Base-by-base conservation (phyloP, 805 yeast genomes). In the Kuraishia cidri region DNA sequence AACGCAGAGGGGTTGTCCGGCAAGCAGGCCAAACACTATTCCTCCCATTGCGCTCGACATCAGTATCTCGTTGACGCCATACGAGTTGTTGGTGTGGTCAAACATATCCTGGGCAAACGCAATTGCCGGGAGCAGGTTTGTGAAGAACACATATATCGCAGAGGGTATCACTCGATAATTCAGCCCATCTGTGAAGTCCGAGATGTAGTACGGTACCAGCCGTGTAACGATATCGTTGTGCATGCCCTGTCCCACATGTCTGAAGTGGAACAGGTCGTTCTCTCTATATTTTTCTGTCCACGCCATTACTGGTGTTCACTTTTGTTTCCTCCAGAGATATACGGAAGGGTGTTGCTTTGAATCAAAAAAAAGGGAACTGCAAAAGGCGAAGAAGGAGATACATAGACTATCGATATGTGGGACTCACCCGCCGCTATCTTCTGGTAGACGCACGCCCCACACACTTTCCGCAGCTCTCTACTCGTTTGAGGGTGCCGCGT, bases 101-200 rank as follows among this genome's bases (percentile, higher is more conserved):
- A 87, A 88, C 95, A 90, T 82, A 51, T 90, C 97, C 49, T 86
- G 96, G 0, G 97, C 94, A 64, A 90, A 90, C 0, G 97, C 96
- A 26, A 90, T 69, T 0, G 97, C 97, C 2, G 97, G 97, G 24
- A 90, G 63, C 29, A 90, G 51, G 52, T 92, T 90, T 27, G 95
- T 87, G 64, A 92, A 87, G 54, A 81, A 90, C 10, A 92, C 81
- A 51, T 72, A 86, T 2, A 82, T 58, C 1, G 86, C 77, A 0
- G 95, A 65, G 0, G 98, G 98, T 2, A 90, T 62, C 10, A 88
- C 94, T 46, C 98, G 58, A 52, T 92, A 92, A 49, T 84, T 79
- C 56, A 69, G 64, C 0, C 90, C 90, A 59, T 90, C 97, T 11
- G 47, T 68, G 75, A 90, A 79, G 52, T 90, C 97, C 1, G 86